Percentiles rank a stretch among this genome's conserved stretches.
Evolutionary conservation across 257 asterid genomes (phyloP).

Genomic region (Osmanthus fragrans): DNA sequence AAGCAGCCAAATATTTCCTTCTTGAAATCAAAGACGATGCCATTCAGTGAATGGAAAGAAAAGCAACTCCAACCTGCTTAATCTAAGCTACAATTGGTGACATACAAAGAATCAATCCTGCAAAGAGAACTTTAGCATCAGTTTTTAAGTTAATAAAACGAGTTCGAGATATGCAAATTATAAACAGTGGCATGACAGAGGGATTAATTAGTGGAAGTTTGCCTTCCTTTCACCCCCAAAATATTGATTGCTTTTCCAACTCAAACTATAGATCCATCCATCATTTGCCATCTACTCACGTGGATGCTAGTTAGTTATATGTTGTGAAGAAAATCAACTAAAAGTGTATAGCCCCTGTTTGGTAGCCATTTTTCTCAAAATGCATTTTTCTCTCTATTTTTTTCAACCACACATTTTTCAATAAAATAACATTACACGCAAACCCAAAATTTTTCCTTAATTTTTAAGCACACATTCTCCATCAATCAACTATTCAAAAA

Average conservation of each 20-base stretch:
- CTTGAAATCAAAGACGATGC: conserved; percentile 37
- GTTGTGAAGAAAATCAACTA: neutral
- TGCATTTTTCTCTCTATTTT: too few species aligned
- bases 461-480: too few species aligned
- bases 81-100: conserved; percentile 23
- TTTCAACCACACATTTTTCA: too few species aligned
- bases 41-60: conserved; percentile 34
- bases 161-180: neutral
- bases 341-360: too few species aligned
- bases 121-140: neutral
- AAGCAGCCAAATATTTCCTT: conserved; percentile 34
- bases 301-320: neutral
- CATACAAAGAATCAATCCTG: neutral
- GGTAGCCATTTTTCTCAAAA: too few species aligned
- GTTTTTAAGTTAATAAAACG: neutral
- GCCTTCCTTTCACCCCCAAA: neutral
- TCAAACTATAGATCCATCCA: neutral
- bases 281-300: neutral
- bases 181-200: neutral
- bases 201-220: neutral
- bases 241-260: neutral
- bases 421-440: too few species aligned
- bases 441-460: too few species aligned
- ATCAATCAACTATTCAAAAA: too few species aligned
- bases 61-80: conserved; percentile 17